Percentiles rank a stretch among this genome's conserved stretches.
Evolutionary conservation across 176 grass and related monocot genomes (phyloP).

Genomic region (Phragmites australis): DNA sequence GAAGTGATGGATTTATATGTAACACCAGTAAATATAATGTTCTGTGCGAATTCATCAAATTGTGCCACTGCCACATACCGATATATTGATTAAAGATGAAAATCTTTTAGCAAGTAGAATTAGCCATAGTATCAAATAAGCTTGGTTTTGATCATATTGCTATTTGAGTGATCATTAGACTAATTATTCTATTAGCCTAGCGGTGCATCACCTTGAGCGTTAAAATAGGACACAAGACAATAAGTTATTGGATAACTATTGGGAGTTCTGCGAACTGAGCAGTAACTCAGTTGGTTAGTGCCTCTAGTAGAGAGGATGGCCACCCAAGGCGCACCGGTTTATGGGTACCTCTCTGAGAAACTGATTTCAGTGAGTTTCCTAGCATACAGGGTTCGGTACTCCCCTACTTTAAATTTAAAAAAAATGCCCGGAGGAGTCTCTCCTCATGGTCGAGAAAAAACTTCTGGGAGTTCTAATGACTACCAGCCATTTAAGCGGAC

Average conservation of each 20-base stretch:
- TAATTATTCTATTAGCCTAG: neutral
- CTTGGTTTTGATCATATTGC: neutral
- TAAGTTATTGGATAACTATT: constrained; percentile 1
- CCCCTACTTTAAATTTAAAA: no score
- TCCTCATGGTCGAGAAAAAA: no score
- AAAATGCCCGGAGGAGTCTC: no score
- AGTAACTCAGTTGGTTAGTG: no score
- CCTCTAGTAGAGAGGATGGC: no score
- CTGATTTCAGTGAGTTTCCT: no score
- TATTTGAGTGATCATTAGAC: neutral
- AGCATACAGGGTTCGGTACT: no score
- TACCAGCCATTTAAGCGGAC: neutral
- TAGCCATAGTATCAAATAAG: neutral
- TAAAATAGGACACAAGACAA: neutral
- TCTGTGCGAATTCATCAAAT: neutral
- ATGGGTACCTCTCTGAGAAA: no score
- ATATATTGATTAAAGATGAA: neutral
- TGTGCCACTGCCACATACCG: neutral
- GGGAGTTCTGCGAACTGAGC: no score
- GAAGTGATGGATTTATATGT: neutral
- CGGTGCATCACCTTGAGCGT: neutral
- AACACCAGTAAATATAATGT: neutral
- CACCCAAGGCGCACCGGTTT: no score
- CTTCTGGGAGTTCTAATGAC: neutral
- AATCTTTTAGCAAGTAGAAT: neutral